A percentile compares a stretch with the other conserved stretches of the same genome.
phyloP scores from a whole-genome alignment of 2,329 filamentous ascomycete species.

The Orbilia ellipsospora region DNA sequence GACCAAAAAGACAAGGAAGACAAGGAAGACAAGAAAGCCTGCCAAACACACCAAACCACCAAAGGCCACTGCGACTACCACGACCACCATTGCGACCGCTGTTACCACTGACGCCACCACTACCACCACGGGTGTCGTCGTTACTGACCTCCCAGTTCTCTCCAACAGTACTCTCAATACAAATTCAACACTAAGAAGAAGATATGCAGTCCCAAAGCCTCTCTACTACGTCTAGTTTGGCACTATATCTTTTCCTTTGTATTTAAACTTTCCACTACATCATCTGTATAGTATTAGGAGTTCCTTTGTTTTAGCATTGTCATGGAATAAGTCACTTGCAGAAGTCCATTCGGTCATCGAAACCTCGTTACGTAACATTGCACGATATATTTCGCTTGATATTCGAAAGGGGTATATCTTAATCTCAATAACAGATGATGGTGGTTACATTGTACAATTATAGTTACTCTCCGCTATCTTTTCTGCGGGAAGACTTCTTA shows the following conservation, averaged over 20 bases:
- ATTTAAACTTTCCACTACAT: no score
- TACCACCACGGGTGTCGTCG: background rate
- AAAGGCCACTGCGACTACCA: conserved; percentile 2
- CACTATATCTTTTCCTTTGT: no score
- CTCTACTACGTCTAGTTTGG: conserved; percentile 10
- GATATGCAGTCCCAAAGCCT: conserved; percentile 34
- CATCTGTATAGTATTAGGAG: background rate
- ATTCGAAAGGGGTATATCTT: no score
- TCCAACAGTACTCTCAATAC: conserved; percentile 18
- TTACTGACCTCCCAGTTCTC: conserved; percentile 15
- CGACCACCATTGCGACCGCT: background rate
- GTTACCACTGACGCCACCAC: background rate
- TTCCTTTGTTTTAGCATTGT: background rate
- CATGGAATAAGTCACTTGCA: no score
- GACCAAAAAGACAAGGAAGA: background rate
- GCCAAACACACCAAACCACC: conserved; percentile 5
- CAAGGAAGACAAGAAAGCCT: conserved; percentile 6
- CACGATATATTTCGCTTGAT: no score
- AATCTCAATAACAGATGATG: no score
- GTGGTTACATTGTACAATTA: no score
- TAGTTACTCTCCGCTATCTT: background rate
- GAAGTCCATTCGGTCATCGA: no score
- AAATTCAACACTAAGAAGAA: conserved; percentile 33
- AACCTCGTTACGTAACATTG: no score
- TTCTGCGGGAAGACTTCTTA: conserved; percentile 27